These are phyloP conservation scores for Vinca minor DNA, from an alignment of 257 asterid genomes.

Conservation along the genomic window DNA sequence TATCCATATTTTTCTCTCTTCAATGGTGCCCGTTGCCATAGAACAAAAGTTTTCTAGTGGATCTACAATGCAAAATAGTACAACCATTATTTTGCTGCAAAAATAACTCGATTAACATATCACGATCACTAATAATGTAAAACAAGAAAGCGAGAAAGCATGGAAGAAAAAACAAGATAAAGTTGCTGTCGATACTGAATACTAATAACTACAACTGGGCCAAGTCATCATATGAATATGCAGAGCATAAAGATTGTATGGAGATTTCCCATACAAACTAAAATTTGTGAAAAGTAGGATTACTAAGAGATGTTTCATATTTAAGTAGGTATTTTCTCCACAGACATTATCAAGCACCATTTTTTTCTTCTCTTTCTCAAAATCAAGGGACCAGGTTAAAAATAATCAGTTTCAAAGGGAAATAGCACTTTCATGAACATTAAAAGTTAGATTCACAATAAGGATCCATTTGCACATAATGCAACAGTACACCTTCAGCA, in stretches of 20 bases:
- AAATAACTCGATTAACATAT: background rate
- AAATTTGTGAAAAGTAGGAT: background rate
- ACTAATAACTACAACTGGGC: background rate
- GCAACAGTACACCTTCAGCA: too few species aligned
- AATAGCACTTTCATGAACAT: background rate
- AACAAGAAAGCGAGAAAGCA: background rate
- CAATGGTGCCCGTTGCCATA: conserved; percentile 54
- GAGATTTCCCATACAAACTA: background rate
- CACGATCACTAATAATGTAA: background rate
- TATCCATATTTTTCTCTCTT: conserved; percentile 70
- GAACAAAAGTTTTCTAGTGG: conserved; percentile 53
- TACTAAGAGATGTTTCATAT: background rate
- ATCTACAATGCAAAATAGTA: conserved; percentile 40
- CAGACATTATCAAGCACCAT: background rate
- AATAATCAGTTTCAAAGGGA: background rate
- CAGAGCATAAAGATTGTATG: background rate
- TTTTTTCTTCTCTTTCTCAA: background rate
- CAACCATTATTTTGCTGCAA: conserved; percentile 13
- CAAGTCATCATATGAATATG: background rate
- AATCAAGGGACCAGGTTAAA: background rate
- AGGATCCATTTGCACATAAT: background rate
- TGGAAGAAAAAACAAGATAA: background rate
- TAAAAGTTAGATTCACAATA: background rate
- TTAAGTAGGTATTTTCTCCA: background rate
- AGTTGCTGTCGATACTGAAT: background rate